Conservation (phyloP, 352 stramenopile genomes). For the Pythium inflatum region DNA sequence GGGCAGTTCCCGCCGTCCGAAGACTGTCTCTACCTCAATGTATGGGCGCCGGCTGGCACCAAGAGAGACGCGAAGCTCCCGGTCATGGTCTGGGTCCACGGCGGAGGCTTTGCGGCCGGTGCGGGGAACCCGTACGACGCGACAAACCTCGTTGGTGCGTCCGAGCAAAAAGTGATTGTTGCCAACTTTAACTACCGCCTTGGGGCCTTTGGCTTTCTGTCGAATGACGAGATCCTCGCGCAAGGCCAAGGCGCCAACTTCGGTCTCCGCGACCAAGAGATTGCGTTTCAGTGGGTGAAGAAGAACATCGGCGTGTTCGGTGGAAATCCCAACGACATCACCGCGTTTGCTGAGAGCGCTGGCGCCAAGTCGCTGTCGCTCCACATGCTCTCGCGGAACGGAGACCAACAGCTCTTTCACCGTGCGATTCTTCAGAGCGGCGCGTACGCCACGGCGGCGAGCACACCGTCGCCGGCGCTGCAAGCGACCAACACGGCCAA, state of each 20-base stretch:
- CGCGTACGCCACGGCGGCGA: background rate
- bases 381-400: background rate
- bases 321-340: background rate
- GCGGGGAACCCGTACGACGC: background rate
- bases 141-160: background rate
- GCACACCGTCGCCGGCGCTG: background rate
- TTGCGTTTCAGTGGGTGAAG: background rate
- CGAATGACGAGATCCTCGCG: background rate
- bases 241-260: background rate
- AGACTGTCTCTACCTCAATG: slow-evolving; percentile 3
- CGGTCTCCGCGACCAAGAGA: background rate
- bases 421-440: background rate
- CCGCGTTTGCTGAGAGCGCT: background rate
- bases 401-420: background rate
- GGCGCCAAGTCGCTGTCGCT: background rate
- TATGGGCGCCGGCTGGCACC: background rate
- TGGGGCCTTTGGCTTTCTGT: background rate
- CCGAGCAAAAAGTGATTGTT: background rate
- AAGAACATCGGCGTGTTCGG: background rate
- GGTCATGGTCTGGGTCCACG: background rate
- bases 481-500: background rate
- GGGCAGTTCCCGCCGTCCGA: background rate
- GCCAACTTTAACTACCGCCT: background rate
- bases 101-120: background rate
- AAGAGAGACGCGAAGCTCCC: background rate